phyloP scores from a whole-genome alignment of 768 basidiomycete species.

The Xerocomellus dryophilus region DNA sequence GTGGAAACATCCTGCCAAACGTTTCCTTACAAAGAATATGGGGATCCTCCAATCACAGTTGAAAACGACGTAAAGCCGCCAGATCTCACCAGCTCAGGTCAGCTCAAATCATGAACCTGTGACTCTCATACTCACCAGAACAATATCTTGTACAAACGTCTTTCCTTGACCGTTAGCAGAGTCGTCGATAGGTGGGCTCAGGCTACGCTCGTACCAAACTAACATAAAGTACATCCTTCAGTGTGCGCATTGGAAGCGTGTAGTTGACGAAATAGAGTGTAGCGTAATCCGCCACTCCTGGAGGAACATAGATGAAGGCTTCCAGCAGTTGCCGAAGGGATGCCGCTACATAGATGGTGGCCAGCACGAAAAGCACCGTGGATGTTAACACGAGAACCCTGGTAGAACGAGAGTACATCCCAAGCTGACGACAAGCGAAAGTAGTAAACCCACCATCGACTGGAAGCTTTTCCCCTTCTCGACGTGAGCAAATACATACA shows the following conservation, averaged over 20 bases:
- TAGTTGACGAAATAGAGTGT: conserved; percentile 10
- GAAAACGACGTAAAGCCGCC: conserved; percentile 25
- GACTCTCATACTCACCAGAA: conserved; percentile 6
- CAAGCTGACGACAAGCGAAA: not conserved
- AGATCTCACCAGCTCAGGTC: conserved; percentile 8
- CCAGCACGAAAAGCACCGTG: conserved; percentile 12
- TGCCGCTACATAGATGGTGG: conserved; percentile 11
- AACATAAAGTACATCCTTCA: conserved; percentile 17
- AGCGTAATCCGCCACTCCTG: conserved; percentile 5
- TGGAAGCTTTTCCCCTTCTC: not conserved
- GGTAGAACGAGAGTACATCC: not conserved
- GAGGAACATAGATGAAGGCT: conserved; percentile 13
- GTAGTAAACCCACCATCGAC: conserved; percentile 1
- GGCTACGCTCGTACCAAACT: conserved; percentile 7
- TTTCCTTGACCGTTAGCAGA: not conserved
- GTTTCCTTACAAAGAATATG: conserved; percentile 16
- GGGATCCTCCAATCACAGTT: conserved; percentile 19
- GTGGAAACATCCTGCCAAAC: not conserved
- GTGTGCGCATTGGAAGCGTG: conserved; percentile 12
- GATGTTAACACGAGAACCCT: conserved; percentile 14
- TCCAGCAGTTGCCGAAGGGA: conserved; percentile 16
- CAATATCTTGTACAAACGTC: conserved; percentile 17
- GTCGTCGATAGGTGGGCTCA: not conserved
- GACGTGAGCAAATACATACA: conserved; percentile 15
- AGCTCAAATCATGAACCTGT: not conserved